phyloP scores from a whole-genome alignment of 2,329 filamentous ascomycete species.

The Orbilia brochopaga region DNA sequence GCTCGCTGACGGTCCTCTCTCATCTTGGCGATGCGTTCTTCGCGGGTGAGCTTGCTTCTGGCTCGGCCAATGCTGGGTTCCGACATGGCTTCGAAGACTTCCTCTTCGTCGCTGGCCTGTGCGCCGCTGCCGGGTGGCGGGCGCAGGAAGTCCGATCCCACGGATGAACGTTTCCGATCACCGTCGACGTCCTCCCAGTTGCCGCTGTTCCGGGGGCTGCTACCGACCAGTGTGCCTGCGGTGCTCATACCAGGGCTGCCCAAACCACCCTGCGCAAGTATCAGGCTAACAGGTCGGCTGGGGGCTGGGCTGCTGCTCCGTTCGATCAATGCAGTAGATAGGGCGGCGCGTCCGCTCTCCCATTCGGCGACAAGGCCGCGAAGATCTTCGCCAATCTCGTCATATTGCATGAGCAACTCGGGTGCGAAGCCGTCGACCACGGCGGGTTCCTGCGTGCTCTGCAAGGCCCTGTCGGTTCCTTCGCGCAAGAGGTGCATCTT shows the following conservation, averaged over 20 bases:
- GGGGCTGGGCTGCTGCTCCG: slow-evolving; percentile 70
- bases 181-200: slow-evolving; percentile 46
- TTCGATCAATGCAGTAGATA: slow-evolving; percentile 78
- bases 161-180: slow-evolving; percentile 41
- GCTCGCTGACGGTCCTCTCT: slow-evolving; percentile 82
- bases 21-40: slow-evolving; percentile 86
- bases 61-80: slow-evolving; percentile 67
- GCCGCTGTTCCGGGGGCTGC: slow-evolving; percentile 56
- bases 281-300: slow-evolving; percentile 63
- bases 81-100: slow-evolving; percentile 91
- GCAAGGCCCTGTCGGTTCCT: slow-evolving; percentile 79
- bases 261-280: slow-evolving; percentile 55
- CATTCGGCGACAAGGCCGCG: slow-evolving; percentile 80
- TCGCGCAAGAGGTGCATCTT: slow-evolving; percentile 92
- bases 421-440: slow-evolving; percentile 69
- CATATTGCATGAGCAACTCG: slow-evolving; percentile 85
- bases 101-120: slow-evolving; percentile 66
- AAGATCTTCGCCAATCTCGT: slow-evolving; percentile 88
- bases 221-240: slow-evolving; percentile 70
- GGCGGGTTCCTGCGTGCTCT: slow-evolving; percentile 68
- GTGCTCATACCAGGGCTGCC: slow-evolving; percentile 68
- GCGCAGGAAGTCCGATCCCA: slow-evolving; percentile 61
- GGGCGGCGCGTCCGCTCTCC: slow-evolving; percentile 83
- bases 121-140: slow-evolving; percentile 67
- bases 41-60: slow-evolving; percentile 74